Evolutionary conservation across 2,329 filamentous ascomycete genomes (phyloP).

Genomic region (Alternaria metachromatica): DNA sequence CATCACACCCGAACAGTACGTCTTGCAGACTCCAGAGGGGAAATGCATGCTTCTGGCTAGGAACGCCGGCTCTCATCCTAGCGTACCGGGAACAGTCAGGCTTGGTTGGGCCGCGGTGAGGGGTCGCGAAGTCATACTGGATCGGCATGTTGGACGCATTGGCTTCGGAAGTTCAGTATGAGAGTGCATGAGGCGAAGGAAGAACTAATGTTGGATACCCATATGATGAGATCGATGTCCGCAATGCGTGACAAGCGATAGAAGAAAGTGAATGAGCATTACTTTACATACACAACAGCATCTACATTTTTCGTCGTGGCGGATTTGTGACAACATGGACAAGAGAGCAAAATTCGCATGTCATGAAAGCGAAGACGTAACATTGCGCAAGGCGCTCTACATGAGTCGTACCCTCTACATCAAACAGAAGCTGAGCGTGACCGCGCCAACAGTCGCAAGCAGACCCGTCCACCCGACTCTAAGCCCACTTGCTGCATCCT

Average conservation of each 20-base stretch:
- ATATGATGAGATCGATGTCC: not conserved
- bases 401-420: not conserved
- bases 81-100: not conserved
- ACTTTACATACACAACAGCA: too few relatives aligned
- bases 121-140: slow-evolving; percentile 22
- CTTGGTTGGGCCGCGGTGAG: slow-evolving; percentile 29
- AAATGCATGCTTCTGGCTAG: slow-evolving; percentile 20
- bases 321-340: not conserved
- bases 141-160: slow-evolving; percentile 16
- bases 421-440: slow-evolving; percentile 5
- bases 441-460: slow-evolving; percentile 17
- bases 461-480: slow-evolving; percentile 20
- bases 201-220: not conserved
- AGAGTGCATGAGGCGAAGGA: not conserved
- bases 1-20: slow-evolving; percentile 24
- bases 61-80: slow-evolving; percentile 3
- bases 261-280: too few relatives aligned
- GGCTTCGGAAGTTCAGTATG: slow-evolving; percentile 6
- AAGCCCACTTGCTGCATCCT: slow-evolving; percentile 24
- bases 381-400: not conserved
- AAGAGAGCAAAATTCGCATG: not conserved
- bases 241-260: not conserved
- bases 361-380: not conserved
- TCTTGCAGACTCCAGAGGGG: slow-evolving; percentile 13
- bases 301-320: too few relatives aligned